Evolutionary conservation across 169 alveolate species (phyloP).

Genomic region (Eimeria brunetti): DNA sequence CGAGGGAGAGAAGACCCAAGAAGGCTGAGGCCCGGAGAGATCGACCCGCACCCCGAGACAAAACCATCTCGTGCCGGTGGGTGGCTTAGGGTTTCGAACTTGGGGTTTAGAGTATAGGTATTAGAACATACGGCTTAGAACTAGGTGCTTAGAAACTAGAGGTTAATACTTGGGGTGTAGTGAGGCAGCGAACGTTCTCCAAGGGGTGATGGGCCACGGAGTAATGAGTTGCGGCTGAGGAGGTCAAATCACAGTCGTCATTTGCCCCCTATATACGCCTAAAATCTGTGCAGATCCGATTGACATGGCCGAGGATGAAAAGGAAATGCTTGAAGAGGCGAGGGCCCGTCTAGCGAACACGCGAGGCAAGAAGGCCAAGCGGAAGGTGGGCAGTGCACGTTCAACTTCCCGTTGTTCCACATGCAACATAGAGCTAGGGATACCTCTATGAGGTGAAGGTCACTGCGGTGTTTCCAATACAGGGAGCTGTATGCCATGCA

Average conservation of each 20-base stretch:
- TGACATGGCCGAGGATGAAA: conserved; percentile 99
- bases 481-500: background rate
- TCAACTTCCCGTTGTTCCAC: background rate
- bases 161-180: background rate
- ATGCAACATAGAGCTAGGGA: background rate
- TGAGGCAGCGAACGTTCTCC: background rate
- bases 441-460: background rate
- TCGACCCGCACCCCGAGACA: conserved; percentile 99
- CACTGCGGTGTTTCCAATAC: background rate
- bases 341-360: conserved; percentile 99
- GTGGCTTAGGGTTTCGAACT: background rate
- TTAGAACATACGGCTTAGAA: background rate
- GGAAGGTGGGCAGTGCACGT: conserved; percentile 89
- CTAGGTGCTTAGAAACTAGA: background rate
- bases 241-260: background rate
- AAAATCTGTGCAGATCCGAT: conserved; percentile 81
- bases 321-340: conserved; percentile 98
- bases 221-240: background rate
- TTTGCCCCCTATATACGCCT: background rate
- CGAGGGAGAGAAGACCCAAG: conserved; percentile 95
- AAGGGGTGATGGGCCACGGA: background rate
- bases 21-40: conserved; percentile 99
- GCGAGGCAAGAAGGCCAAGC: conserved; percentile 99
- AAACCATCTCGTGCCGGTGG: conserved; percentile 97
- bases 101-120: background rate